These are phyloP conservation scores for Parietaria judaica DNA, from an alignment of 306 rosid genomes.

Conservation along the genomic window DNA sequence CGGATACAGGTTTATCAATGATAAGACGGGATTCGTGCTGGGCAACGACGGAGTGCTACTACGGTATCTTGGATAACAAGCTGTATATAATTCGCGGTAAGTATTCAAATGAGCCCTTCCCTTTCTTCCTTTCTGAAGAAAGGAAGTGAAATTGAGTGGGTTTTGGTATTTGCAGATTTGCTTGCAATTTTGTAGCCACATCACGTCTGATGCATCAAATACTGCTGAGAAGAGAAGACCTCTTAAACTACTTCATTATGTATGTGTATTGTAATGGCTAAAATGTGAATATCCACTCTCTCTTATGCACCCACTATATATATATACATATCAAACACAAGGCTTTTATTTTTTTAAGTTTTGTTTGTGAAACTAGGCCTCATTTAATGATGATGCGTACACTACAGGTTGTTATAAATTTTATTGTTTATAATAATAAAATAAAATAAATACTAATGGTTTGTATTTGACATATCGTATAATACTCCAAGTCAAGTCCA, in stretches of 20 bases:
- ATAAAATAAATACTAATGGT: no score
- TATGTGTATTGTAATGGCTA: slow-evolving; percentile 16
- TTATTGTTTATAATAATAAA: no score
- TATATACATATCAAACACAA: no score
- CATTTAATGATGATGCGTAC: no score
- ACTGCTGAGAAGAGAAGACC: slow-evolving; percentile 21
- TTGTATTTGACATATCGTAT: no score
- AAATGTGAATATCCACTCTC: slow-evolving; percentile 3
- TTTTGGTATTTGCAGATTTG: slow-evolving; percentile 22
- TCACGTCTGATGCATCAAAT: slow-evolving; percentile 1
- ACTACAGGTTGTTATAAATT: no score
- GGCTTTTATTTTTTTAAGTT: no score
- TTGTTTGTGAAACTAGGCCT: not conserved
- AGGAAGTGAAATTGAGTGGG: not conserved
- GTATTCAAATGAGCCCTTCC: not conserved
- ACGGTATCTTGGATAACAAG: slow-evolving; percentile 75
- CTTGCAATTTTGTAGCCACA: slow-evolving; percentile 27
- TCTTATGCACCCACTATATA: not conserved
- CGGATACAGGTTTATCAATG: slow-evolving; percentile 64
- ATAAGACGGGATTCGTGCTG: slow-evolving; percentile 78
- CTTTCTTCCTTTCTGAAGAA: not conserved
- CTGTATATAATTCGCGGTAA: slow-evolving; percentile 39
- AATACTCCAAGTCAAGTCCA: no score
- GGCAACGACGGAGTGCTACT: slow-evolving; percentile 96
- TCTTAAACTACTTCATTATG: slow-evolving; percentile 5